Evolutionary conservation across 768 basidiomycete species (phyloP).

Genomic region (Chalciporus chontae): DNA sequence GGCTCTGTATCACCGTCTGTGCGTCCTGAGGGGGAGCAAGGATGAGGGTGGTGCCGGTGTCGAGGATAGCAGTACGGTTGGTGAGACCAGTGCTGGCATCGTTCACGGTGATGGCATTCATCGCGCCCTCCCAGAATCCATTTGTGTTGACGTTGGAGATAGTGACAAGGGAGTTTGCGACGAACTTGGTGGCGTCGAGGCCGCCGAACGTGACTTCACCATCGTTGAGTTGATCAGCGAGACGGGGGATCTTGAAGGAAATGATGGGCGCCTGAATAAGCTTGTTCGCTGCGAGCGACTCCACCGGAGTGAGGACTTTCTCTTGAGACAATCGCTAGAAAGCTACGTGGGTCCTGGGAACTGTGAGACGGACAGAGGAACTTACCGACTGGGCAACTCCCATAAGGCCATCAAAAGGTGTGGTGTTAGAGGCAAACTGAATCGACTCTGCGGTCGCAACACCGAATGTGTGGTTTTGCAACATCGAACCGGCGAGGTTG

Average conservation of each 20-base stretch:
- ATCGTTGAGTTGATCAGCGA: slow-evolving; percentile 59
- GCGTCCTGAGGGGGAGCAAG: slow-evolving; percentile 47
- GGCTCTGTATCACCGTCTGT: slow-evolving; percentile 52
- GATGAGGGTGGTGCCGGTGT: slow-evolving; percentile 48
- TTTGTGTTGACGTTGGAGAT: slow-evolving; percentile 57
- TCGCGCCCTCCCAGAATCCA: slow-evolving; percentile 79
- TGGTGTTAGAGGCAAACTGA: slow-evolving; percentile 51
- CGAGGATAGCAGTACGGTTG: slow-evolving; percentile 68
- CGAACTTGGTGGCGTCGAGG: slow-evolving; percentile 68
- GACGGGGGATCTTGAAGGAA: slow-evolving; percentile 77
- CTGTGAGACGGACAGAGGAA: slow-evolving; percentile 14
- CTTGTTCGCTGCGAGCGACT: slow-evolving; percentile 57
- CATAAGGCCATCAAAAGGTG: slow-evolving; percentile 72
- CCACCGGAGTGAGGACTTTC: slow-evolving; percentile 61
- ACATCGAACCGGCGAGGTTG: slow-evolving; percentile 55
- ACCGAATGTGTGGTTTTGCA: slow-evolving; percentile 65
- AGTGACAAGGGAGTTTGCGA: slow-evolving; percentile 51
- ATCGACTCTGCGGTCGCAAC: slow-evolving; percentile 54
- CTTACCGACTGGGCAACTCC: slow-evolving; percentile 70
- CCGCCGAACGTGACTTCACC: slow-evolving; percentile 83
- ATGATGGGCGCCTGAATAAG: slow-evolving; percentile 62
- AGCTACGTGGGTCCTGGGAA: neutral
- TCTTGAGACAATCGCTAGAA: slow-evolving; percentile 61
- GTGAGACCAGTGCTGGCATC: slow-evolving; percentile 47
- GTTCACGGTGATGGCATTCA: slow-evolving; percentile 59